Conservation (phyloP, 139 green algal species). For the Micromonas commoda region DNA sequence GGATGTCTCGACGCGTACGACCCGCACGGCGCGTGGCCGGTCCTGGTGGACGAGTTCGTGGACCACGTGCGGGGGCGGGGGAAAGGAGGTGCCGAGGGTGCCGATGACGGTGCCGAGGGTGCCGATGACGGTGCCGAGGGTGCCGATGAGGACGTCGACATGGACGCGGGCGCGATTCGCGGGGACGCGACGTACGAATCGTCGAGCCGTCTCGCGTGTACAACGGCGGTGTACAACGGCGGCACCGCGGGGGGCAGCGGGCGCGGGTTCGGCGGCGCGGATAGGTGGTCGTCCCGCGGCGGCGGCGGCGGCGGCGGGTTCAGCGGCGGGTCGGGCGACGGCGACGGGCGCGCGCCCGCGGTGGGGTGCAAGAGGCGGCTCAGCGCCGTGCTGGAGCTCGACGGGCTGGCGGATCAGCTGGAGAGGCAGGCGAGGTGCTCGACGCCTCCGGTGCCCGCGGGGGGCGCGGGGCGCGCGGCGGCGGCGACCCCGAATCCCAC, state of each 20-base stretch:
- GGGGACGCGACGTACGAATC: too few species aligned
- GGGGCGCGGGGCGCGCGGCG: too few species aligned
- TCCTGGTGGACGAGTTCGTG: conserved; percentile 49
- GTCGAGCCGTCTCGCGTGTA: too few species aligned
- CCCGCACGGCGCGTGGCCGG: conserved; percentile 41
- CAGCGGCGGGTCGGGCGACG: too few species aligned
- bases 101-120: too few species aligned
- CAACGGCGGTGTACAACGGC: neutral
- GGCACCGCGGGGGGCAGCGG: neutral
- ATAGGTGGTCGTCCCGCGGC: neutral
- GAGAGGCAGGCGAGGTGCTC: neutral
- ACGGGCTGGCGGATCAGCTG: neutral
- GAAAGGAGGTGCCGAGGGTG: too few species aligned
- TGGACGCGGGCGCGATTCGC: too few species aligned
- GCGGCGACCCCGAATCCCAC: neutral
- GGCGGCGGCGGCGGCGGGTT: too few species aligned
- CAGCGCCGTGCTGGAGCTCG: neutral
- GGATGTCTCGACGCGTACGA: conserved; percentile 43
- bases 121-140: too few species aligned
- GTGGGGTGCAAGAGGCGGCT: neutral
- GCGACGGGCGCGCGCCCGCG: too few species aligned
- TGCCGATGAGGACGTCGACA: too few species aligned
- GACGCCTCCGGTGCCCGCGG: neutral
- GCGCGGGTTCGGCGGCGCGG: neutral
- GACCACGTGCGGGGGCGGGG: too few species aligned